Evolutionary conservation across 805 yeast species (phyloP), one percentile per base, ranked within the genome.

Genomic region (Candida hispaniensis): DNA sequence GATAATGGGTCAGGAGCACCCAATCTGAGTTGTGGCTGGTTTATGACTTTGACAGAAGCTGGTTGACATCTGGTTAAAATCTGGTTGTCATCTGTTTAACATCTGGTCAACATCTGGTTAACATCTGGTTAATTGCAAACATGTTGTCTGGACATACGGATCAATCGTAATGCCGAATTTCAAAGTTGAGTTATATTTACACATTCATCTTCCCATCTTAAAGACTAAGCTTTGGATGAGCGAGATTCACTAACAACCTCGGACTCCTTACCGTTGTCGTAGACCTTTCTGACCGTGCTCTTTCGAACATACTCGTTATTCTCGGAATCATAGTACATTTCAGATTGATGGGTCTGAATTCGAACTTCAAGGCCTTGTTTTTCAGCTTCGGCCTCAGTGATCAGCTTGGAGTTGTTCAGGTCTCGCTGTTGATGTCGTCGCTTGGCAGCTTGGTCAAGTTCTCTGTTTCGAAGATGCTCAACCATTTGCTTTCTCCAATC

Each of bases 291-390:
- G 19, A 41, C 40, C 26, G 45, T 41, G 36, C 47, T 44, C 40
- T 50, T 48, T 26, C 52, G 50, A 18, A 32, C 36, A 27, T 28
- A 32, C 36, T 55, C 52, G 7, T 42, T 25, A 5, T 39, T 22
- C 16, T 60, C 58, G 26, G 55, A 54, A 14, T 49, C 51, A 15
- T 40, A 10, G 51, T 40, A 19, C 44, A 42, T n/a, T 49, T 43
- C 40, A 50, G 54, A 10, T 47, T 41, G 27, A 40, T 26, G 24
- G 22, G 44, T 40, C 23, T 47, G 43, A 21, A 54, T 47, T 4
- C 44, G 47, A 15, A 47, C 49, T n/a, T 35, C 41, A 45, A 53
- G 54, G 28, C 58, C 56, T 26, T 35, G 40, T 16, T 47, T 47
- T 38, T 46, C 49, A 10, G 50, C 52, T 26, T 49, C 51, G 17